These are phyloP conservation scores for Aquilaria yunnanensis DNA, from an alignment of 345 rosid species.

Conservation along the genomic window DNA sequence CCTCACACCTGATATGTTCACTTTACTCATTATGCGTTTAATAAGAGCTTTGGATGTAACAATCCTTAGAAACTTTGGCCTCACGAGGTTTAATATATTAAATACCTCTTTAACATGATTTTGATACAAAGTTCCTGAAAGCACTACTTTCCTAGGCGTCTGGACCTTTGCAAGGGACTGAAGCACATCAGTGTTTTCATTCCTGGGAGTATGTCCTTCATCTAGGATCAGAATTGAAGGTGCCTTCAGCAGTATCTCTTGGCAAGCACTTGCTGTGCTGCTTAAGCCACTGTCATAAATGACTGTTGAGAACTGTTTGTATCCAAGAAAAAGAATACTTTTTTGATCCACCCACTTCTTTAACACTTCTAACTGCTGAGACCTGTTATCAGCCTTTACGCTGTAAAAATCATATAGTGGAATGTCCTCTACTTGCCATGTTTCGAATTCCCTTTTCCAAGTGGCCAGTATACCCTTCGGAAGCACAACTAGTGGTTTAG, in stretches of 20 bases:
- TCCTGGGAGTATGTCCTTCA: constrained; percentile 90
- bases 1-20: constrained; percentile 36
- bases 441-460: constrained; percentile 84
- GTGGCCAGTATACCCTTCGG: constrained; percentile 80
- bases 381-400: constrained; percentile 59
- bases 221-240: constrained; percentile 83
- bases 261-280: constrained; percentile 33
- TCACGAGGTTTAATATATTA: constrained; percentile 74
- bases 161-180: constrained; percentile 75
- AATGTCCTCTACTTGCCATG: constrained; percentile 74
- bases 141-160: constrained; percentile 82
- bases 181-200: constrained; percentile 59
- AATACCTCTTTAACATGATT: constrained; percentile 88
- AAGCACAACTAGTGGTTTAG: constrained; percentile 74
- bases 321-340: constrained; percentile 83
- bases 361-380: constrained; percentile 62
- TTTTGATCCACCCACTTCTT: constrained; percentile 59
- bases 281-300: constrained; percentile 49
- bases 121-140: constrained; percentile 86
- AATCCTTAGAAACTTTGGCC: constrained; percentile 71
- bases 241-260: constrained; percentile 52
- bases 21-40: constrained; percentile 61
- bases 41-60: constrained; percentile 38
- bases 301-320: constrained; percentile 74
- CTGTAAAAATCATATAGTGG: constrained; percentile 69